phyloP scores from a whole-genome alignment of 805 yeast genomes.

The Yarrowia sp. region DNA sequence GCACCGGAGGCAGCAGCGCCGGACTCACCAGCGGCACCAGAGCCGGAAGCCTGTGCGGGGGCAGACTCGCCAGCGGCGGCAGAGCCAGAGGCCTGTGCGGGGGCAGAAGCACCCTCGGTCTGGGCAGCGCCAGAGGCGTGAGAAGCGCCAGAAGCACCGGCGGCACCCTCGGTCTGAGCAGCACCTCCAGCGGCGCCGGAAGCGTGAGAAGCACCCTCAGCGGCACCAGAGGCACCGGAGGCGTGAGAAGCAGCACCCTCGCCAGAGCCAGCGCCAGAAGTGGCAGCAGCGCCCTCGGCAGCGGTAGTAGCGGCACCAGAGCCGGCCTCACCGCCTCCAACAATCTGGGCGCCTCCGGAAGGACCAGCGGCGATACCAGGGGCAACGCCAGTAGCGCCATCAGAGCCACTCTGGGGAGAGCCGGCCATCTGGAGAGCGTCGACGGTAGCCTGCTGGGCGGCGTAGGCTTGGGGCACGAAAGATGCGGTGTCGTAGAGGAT shows the following conservation, averaged over 20 bases:
- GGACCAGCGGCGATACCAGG: constrained; percentile 40
- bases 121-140: background rate
- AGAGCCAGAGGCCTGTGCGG: background rate
- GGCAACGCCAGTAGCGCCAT: constrained; percentile 29
- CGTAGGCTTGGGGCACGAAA: constrained; percentile 19
- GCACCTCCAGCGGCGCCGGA: constrained; percentile 4
- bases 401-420: constrained; percentile 27
- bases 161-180: background rate
- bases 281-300: background rate
- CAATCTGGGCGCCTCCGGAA: constrained; percentile 41
- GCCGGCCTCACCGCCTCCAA: constrained; percentile 28
- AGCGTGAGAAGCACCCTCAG: constrained; percentile 2
- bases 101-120: background rate
- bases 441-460: constrained; percentile 24
- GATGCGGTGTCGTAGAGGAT: constrained; percentile 22
- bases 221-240: background rate
- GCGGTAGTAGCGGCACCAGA: constrained; percentile 22
- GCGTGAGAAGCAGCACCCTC: background rate
- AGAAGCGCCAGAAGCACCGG: background rate
- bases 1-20: constrained; percentile 17
- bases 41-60: background rate
- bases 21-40: background rate
- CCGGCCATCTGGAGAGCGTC: constrained; percentile 27
- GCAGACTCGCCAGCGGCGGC: background rate
- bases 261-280: constrained; percentile 9